Evolutionary conservation across 2,329 filamentous ascomycete species (phyloP), one percentile per base, ranked within the genome.

Genomic region (Macrophomina pseudophaseolina): DNA sequence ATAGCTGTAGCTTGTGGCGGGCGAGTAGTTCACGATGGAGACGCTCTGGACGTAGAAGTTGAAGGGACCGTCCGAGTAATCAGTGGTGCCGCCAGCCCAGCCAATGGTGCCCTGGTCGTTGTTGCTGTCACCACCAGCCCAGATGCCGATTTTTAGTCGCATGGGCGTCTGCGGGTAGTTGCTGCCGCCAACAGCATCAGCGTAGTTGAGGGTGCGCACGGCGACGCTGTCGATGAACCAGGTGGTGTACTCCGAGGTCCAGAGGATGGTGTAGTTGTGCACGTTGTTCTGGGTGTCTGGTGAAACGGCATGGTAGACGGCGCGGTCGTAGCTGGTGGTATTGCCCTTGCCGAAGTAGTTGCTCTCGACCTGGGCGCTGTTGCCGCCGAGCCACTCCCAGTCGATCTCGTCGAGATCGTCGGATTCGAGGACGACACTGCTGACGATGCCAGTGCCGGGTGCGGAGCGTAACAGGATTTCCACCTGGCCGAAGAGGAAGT

Each of bases 351-450:
- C 86, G 79, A 90, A 91, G 79, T 88, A 93, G 80, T 93, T 93
- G 69, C 86, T 89, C 71, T 90, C 83, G 12, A 85, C 89, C 49
- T 83, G 77, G 5, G 83, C 86, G 58, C 79, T 78, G 74, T 91
- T 89, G 67, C 84, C 84, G 52, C 91, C 91, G 66, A 91, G 83
- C 71, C 91, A 89, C 74, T 93, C 91, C 64, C 91, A 93, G 74
- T 95, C 92, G 54, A 95, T 88, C 78, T 94, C 91, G 75, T 95
- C 92, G 11, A 93, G 84, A 70, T 92, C 90, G 70, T 94, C 90
- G 66, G 90, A 93, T 69, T 93, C 83, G 78, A 92, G 84, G 77
- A 94, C 92, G 73, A 94, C 88, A 70, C 90, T 84, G 75, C 88
- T 91, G 72, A 95, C 86, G 68, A 95, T 88, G 59, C 92, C 92